Evolutionary conservation across 2,329 filamentous ascomycete species (phyloP), one percentile per base, ranked within the genome.

Genomic region (Fusarium pininemorale): DNA sequence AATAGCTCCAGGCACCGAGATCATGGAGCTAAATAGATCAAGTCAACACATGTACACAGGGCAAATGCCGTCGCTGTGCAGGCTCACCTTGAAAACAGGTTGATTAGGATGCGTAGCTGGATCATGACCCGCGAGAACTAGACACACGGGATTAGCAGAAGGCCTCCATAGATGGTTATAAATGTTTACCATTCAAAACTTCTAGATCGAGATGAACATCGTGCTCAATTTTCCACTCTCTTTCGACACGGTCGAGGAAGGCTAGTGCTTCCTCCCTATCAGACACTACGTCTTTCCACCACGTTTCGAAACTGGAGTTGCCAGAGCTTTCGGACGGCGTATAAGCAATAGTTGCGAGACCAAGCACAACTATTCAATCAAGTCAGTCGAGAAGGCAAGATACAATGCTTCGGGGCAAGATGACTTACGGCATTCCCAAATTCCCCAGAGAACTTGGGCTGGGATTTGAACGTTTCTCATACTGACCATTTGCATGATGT

Each of bases 141-240:
- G 30, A 22, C 15, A 28, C 26, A 38, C 32, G 37, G 16, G 61
- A 66, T 72, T 59, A 76, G 44, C 18, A 32, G 13, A 28, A 53
- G 24, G 35, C 32, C 6, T 16, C 2, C 9, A 39, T 4, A 15
- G 10, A 26, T 32, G 22, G 9, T 32, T 26, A 20, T 4, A 35
- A 16, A 65, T 73, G 28, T 73, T 35, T 75, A 82, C 81, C 69
- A 35, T 82, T 82, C 6, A 70, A 47, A 45, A 77, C 74, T 53
- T 82, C 81, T 9, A 81, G 51, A 51, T 81, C 80, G 12, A 79
- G 67, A 53, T 81, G 80, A 35, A 81, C 63, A 47, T 81, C 79
- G 45, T 81, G 76, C 4, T 69, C 63, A n/a, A 74, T 56, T 26
- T 44, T 15, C 15, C 28, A 63, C 16, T 56, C 38, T 9, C 39